Evolutionary conservation across 148 eudicot genomes (phyloP).

Genomic region (Heliosperma pusillum): DNA sequence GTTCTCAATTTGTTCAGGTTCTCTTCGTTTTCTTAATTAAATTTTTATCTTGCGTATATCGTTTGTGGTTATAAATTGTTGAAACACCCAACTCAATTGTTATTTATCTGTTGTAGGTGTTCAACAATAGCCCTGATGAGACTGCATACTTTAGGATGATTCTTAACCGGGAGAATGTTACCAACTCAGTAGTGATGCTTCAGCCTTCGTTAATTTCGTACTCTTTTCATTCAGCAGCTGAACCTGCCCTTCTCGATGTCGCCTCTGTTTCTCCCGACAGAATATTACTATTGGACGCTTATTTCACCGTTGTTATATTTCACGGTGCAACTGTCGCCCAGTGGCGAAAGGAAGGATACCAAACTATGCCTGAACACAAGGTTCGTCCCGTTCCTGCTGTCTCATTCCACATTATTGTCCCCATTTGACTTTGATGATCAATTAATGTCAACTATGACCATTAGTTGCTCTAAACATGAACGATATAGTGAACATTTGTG

Average conservation of each 20-base stretch:
- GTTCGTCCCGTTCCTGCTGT: constrained; percentile 30
- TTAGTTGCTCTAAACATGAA: not conserved
- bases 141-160: constrained; percentile 96
- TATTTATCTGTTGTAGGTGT: constrained; percentile 51
- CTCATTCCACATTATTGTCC: not conserved
- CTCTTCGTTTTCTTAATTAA: not conserved
- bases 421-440: not conserved
- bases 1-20: constrained; percentile 99
- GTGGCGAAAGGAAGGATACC: constrained; percentile 97
- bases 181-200: constrained; percentile 95
- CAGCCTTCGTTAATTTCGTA: constrained; percentile 91
- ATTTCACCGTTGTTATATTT: constrained; percentile 85
- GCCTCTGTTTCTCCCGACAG: constrained; percentile 77
- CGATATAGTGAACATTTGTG: not conserved
- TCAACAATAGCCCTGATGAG: constrained; percentile 98
- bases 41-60: not conserved
- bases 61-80: not conserved
- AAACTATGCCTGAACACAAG: constrained; percentile 79
- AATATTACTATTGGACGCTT: constrained; percentile 83
- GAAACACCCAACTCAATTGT: not conserved
- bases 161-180: constrained; percentile 87
- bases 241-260: constrained; percentile 89
- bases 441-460: not conserved
- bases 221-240: constrained; percentile 73
- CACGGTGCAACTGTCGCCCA: constrained; percentile 90